Evolutionary conservation across 2,329 filamentous ascomycete genomes (phyloP), one percentile per base, ranked within the genome.

Genomic region (Dactylellina sp.): DNA sequence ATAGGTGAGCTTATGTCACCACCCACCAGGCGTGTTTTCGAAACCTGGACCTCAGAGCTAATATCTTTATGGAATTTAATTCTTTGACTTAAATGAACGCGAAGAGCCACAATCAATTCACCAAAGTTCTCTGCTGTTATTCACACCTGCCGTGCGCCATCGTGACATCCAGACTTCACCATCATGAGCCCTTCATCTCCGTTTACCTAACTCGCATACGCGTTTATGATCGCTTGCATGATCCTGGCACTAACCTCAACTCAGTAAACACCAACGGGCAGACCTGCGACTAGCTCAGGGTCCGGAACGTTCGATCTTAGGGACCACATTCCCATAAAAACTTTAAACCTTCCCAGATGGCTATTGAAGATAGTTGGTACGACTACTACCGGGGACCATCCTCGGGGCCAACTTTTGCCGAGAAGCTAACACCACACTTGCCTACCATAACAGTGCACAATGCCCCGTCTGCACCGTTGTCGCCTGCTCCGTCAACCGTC

Each of bases 351-450:
- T 24, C 60, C 35, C 32, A 56, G 49, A 72, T 72, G 68, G 60
- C 60, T 6, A 61, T 72, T 22, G 68, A 72, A 61, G 68, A 72
- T 20, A 65, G 59, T 11, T 72, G 68, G 68, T 72, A 72, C 28
- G 68, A 65, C 25, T 72, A 72, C 49, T 72, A 72, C 60, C 60
- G 61, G 60, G 68, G 68, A 9, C 68, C 68, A 20, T 50, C 66
- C 22, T 32, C 66, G 22, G 52, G 42, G 50, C 46, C 57, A 44
- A 65, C 9, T 37, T 52, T 72, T 37, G 20, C 60, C 16, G 68
- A 72, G 40, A 72, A 72, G 22, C 4, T 60, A 9, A 22, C 12
- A 37, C 12, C 53, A 16, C 55, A 47, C 9, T 6, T 57, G 7
- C 59, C 66, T 12, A 63, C 22, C 12, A 39, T 64, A 35, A 57